Percentiles rank a stretch among this genome's conserved stretches.
Conservation (phyloP, 106 monocot species). For the Cymbidium sinense region DNA sequence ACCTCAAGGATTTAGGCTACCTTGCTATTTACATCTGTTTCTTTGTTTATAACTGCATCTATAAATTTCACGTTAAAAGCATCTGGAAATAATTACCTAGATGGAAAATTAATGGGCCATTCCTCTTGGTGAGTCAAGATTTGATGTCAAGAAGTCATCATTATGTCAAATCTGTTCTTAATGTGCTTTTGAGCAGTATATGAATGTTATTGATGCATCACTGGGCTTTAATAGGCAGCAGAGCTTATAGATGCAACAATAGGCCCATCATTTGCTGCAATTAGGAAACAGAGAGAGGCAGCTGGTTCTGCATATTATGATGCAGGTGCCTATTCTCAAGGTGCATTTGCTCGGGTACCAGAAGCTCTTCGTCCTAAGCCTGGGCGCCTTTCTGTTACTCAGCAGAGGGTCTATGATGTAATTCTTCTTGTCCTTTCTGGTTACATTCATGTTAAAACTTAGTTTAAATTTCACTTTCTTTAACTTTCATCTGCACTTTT, state of each 20-base stretch:
- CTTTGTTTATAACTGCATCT: neutral
- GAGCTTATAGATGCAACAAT: conserved; percentile 80
- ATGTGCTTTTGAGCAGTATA: neutral
- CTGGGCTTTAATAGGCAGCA: conserved; percentile 46
- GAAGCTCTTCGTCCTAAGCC: conserved; percentile 94
- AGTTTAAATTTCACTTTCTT: neutral
- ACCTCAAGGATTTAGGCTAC: neutral
- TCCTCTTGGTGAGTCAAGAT: neutral
- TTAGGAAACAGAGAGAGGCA: conserved; percentile 71
- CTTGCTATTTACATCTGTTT: neutral
- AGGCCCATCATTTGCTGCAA: conserved; percentile 40
- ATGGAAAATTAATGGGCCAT: neutral
- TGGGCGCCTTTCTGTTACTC: conserved; percentile 56
- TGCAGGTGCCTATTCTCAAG: conserved; percentile 72
- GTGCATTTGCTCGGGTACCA: conserved; percentile 64
- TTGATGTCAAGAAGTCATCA: neutral
- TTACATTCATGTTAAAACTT: neutral
- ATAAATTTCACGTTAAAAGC: neutral
- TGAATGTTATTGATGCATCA: neutral
- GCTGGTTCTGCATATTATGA: conserved; percentile 75
- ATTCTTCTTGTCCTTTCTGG: neutral
- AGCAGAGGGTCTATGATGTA: conserved; percentile 89
- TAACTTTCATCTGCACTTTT: conserved; percentile 2
- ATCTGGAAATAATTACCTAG: neutral
- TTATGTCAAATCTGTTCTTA: neutral